phyloP scores from a whole-genome alignment of 345 rosid species.

The Brassica nigra region DNA sequence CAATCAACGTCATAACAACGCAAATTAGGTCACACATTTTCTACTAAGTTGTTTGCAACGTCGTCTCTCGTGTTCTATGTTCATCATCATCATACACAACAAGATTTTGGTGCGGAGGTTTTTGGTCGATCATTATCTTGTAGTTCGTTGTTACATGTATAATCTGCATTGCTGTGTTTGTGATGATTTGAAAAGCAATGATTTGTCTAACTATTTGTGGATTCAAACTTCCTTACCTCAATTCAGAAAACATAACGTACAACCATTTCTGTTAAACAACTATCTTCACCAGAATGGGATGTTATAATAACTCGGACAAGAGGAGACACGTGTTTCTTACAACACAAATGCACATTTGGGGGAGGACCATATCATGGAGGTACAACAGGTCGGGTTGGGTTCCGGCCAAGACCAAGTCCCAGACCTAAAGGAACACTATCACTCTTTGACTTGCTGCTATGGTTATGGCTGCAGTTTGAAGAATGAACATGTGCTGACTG shows the following conservation, averaged over 20 bases:
- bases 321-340: conserved; percentile 33
- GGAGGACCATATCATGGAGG: conserved; percentile 43
- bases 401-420: conserved; percentile 79
- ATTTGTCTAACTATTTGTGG: background rate
- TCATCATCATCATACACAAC: background rate
- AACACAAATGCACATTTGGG: conserved; percentile 47
- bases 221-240: conserved; percentile 11
- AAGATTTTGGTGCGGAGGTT: conserved; percentile 23
- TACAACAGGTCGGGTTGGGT: conserved; percentile 45
- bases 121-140: conserved; percentile 3
- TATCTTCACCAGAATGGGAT: conserved; percentile 24
- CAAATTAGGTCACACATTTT: background rate
- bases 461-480: conserved; percentile 57
- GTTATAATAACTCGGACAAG: conserved; percentile 8
- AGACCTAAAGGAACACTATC: conserved; percentile 65
- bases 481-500: conserved; percentile 62
- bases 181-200: background rate
- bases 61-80: background rate
- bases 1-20: background rate
- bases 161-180: conserved; percentile 21
- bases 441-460: conserved; percentile 48
- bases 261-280: conserved; percentile 6
- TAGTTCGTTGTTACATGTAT: conserved; percentile 16
- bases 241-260: conserved; percentile 24
- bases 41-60: background rate